A percentile compares a stretch with the other conserved stretches of the same genome.
Evolutionary conservation across 805 yeast genomes (phyloP).

Genomic region (Myxozyma lipomycoides): DNA sequence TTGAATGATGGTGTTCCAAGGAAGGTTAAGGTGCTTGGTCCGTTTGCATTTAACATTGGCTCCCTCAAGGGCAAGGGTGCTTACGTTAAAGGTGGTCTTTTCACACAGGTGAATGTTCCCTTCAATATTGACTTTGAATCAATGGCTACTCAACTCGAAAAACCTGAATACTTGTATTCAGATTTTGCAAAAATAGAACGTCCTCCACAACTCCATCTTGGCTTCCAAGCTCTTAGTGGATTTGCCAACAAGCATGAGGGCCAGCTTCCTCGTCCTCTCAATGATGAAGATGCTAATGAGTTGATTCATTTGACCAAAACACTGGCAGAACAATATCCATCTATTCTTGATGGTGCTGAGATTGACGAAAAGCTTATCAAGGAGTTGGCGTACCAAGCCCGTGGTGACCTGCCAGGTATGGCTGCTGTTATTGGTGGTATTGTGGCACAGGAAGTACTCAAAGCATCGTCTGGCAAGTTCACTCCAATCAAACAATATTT

Average conservation of each 20-base stretch:
- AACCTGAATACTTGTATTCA: conserved; percentile 74
- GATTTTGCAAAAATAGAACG: conserved; percentile 95
- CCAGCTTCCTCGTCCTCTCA: conserved; percentile 69
- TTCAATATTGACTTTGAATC: conserved; percentile 56
- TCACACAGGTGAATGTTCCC: conserved; percentile 90
- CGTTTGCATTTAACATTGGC: conserved; percentile 82
- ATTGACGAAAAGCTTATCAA: conserved; percentile 62
- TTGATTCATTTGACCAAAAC: conserved; percentile 56
- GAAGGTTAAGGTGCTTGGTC: conserved; percentile 84
- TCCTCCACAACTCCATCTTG: conserved; percentile 85
- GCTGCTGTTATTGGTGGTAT: conserved; percentile 90
- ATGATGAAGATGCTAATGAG: conserved; percentile 69
- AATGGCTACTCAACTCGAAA: conserved; percentile 57
- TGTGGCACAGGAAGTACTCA: conserved; percentile 93
- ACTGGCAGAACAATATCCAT: conserved; percentile 55
- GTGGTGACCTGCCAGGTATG: conserved; percentile 88
- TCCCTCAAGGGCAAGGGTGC: conserved; percentile 53
- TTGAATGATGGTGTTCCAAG: conserved; percentile 70
- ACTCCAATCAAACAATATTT: conserved; percentile 89
- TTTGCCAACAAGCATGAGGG: conserved; percentile 63
- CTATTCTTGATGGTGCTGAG: conserved; percentile 51
- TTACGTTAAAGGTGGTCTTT: conserved; percentile 80
- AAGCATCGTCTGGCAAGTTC: conserved; percentile 92
- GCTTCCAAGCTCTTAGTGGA: conserved; percentile 81
- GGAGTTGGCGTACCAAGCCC: conserved; percentile 77